These are phyloP conservation scores for Corchorus olitorius DNA, from an alignment of 345 rosid genomes.

Conservation along the genomic window DNA sequence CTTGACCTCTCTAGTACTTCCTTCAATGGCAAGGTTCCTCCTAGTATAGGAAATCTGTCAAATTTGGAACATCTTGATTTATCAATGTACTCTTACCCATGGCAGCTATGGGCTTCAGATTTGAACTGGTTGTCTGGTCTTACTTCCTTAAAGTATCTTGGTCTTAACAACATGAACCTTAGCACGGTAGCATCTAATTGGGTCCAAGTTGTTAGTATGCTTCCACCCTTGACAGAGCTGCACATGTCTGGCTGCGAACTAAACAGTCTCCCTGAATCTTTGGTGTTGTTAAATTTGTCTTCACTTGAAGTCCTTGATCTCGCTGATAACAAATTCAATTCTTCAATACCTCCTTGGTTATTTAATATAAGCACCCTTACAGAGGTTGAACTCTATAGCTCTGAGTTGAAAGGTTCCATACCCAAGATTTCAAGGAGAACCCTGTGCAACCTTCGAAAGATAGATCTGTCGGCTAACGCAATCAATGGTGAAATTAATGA, in stretches of 20 bases:
- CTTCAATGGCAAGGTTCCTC: background rate
- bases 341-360: conserved; percentile 26
- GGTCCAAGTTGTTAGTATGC: background rate
- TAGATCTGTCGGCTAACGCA: background rate
- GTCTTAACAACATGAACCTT: conserved; percentile 2
- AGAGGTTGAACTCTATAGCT: background rate
- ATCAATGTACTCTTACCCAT: background rate
- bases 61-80: background rate
- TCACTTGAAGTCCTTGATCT: conserved; percentile 28
- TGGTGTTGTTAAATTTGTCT: background rate
- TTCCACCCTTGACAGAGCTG: too few relatives aligned
- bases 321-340: conserved; percentile 25
- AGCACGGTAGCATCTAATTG: background rate
- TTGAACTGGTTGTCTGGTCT: background rate
- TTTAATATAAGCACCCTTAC: conserved; percentile 25
- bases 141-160: background rate
- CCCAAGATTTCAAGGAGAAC: background rate
- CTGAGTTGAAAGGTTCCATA: conserved; percentile 2
- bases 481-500: conserved; percentile 28
- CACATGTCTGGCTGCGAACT: too few relatives aligned
- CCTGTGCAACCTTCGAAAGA: background rate
- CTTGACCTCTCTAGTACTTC: conserved; percentile 6
- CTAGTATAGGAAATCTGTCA: too few relatives aligned
- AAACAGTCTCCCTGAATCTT: too few relatives aligned
- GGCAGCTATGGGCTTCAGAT: background rate